Percentiles rank a stretch among this genome's conserved stretches.
Evolutionary conservation across 2,329 filamentous ascomycete species (phyloP).

Genomic region (Clonostachys rosea): DNA sequence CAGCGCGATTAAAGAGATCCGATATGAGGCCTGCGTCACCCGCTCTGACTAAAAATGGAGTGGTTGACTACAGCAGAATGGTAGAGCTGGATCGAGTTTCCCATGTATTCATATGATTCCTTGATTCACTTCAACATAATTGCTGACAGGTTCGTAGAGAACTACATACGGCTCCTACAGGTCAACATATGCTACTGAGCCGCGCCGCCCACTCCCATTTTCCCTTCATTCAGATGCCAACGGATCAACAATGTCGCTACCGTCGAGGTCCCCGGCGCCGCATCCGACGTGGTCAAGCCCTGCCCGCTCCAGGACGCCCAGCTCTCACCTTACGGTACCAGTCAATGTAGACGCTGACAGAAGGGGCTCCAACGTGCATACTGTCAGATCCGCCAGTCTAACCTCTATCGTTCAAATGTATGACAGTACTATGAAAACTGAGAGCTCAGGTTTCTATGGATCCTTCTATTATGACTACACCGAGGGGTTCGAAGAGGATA

Average conservation of each 20-base stretch:
- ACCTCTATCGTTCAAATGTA: constrained; percentile 48
- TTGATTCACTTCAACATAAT: too few relatives aligned
- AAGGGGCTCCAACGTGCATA: constrained; percentile 28
- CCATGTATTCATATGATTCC: too few relatives aligned
- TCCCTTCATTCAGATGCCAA: constrained; percentile 32
- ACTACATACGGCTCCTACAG: constrained; percentile 36
- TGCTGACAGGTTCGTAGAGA: constrained; percentile 42
- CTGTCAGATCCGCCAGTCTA: constrained; percentile 38
- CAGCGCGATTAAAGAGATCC: constrained; percentile 50
- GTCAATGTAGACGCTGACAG: constrained; percentile 18
- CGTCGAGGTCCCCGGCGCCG: constrained; percentile 15
- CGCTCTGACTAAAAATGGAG: constrained; percentile 39
- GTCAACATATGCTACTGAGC: constrained; percentile 24
- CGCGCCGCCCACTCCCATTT: constrained; percentile 28
- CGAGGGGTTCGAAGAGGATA: constrained; percentile 38
- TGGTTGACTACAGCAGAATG: constrained; percentile 44
- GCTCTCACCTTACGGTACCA: constrained; percentile 14
- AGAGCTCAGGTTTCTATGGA: constrained; percentile 14
- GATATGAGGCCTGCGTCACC: constrained; percentile 44
- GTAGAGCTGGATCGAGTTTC: constrained; percentile 36
- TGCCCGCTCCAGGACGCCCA: constrained; percentile 25
- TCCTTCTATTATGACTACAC: constrained; percentile 49
- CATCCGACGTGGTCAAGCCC: constrained; percentile 10
- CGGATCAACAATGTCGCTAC: constrained; percentile 32
- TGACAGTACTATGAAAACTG: constrained; percentile 15